These are phyloP conservation scores for Chondrus crispus DNA, from an alignment of 23 red algal species.

Conservation along the genomic window DNA sequence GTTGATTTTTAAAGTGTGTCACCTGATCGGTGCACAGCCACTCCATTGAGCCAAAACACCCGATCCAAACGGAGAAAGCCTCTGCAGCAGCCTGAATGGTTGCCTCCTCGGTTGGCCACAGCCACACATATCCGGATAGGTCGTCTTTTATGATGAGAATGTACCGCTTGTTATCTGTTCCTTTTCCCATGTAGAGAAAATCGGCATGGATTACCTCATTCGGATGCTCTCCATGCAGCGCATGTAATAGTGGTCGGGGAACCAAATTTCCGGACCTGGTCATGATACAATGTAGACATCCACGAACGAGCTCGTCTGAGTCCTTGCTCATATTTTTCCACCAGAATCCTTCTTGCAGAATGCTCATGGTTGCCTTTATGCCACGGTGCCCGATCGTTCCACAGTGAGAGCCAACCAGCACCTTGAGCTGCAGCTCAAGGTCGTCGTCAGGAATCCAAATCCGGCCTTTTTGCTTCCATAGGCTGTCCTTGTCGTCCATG, in stretches of 20 bases:
- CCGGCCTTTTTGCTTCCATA: not conserved
- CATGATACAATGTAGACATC: conserved; percentile 14
- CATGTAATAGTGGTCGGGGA: not conserved
- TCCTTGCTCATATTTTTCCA: conserved; percentile 9
- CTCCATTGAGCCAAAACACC: not conserved
- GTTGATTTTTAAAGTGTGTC: not conserved
- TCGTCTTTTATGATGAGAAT: not conserved
- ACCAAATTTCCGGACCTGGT: not conserved
- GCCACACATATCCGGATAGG: not conserved
- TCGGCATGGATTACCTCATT: conserved; percentile 38
- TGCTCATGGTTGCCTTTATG: not conserved
- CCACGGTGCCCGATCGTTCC: not conserved
- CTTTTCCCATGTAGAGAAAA: conserved; percentile 18
- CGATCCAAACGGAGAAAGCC: not conserved
- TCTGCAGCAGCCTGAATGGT: not conserved
- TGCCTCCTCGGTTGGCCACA: not conserved
- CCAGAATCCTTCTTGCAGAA: not conserved
- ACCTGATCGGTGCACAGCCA: not conserved
- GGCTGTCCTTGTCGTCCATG: too few relatives aligned
- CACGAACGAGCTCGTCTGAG: not conserved
- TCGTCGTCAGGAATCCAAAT: not conserved
- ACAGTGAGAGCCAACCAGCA: conserved; percentile 14
- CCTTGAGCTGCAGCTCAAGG: not conserved
- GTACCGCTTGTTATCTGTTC: not conserved
- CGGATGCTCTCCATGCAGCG: not conserved